phyloP scores from a whole-genome alignment of 768 basidiomycete genomes.

The Punctularia strigosozonata region DNA sequence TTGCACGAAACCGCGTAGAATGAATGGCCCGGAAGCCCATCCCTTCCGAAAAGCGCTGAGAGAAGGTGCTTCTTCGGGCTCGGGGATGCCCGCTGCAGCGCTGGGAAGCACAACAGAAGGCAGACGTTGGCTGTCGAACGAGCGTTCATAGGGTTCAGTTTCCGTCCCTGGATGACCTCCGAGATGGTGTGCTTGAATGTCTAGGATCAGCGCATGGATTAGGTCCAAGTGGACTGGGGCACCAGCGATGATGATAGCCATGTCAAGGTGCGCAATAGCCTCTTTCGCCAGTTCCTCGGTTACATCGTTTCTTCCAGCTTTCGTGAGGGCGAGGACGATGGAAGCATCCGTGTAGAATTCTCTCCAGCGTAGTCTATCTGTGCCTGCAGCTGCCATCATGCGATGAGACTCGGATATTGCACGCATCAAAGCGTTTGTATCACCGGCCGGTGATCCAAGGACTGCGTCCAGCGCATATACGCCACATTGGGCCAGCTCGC shows the following conservation, averaged over 20 bases:
- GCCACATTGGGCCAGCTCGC: too few species aligned
- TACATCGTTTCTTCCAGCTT: conserved; percentile 11
- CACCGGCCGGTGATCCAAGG: too few species aligned
- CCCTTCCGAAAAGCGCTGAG: conserved; percentile 38
- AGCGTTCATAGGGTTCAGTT: background rate
- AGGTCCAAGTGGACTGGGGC: conserved; percentile 53
- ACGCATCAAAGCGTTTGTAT: too few species aligned
- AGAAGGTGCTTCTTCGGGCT: conserved; percentile 39
- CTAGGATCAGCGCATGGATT: conserved; percentile 48
- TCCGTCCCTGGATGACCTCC: background rate
- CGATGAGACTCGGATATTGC: too few species aligned
- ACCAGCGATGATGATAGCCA: conserved; percentile 76
- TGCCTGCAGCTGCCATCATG: too few species aligned
- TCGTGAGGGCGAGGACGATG: conserved; percentile 41
- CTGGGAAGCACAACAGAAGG: conserved; percentile 7
- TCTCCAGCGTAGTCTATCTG: too few species aligned
- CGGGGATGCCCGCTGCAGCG: conserved; percentile 24
- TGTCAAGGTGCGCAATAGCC: conserved; percentile 57
- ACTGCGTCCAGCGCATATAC: too few species aligned
- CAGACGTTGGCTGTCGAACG: background rate
- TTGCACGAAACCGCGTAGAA: conserved; percentile 47
- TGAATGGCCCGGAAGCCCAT: conserved; percentile 49
- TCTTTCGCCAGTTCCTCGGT: conserved; percentile 19
- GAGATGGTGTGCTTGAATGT: conserved; percentile 37
- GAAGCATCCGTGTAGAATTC: conserved; percentile 68